Conservation (phyloP, 2,329 filamentous ascomycete genomes). For the Trichoderma koningii region DNA sequence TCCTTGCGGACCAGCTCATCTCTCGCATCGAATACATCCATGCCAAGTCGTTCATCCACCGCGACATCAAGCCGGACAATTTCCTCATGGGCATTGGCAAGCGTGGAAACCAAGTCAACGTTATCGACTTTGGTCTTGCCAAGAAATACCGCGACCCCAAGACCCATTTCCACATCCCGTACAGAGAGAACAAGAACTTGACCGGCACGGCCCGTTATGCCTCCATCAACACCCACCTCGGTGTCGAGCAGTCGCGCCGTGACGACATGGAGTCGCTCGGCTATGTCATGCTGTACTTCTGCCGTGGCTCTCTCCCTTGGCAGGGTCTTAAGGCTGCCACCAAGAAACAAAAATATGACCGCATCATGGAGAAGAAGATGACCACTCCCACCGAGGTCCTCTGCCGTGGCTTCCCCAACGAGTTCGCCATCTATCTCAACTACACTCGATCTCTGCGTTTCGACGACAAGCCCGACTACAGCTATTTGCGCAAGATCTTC, state of each 20-base stretch:
- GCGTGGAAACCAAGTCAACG: slow-evolving; percentile 98
- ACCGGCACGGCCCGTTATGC: slow-evolving; percentile 98
- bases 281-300: slow-evolving; percentile 99
- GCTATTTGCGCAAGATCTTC: slow-evolving; percentile 99
- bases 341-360: slow-evolving; percentile 99
- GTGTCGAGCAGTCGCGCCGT: slow-evolving; percentile 97
- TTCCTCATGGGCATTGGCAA: slow-evolving; percentile 99
- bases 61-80: slow-evolving; percentile 99
- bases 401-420: slow-evolving; percentile 98
- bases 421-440: slow-evolving; percentile 99
- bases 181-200: slow-evolving; percentile 99
- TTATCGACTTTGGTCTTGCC: slow-evolving; percentile 97
- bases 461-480: slow-evolving; percentile 99
- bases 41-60: slow-evolving; percentile 98
- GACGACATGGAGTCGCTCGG: slow-evolving; percentile 99
- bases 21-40: slow-evolving; percentile 99
- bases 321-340: slow-evolving; percentile 97
- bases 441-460: slow-evolving; percentile 98
- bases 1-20: slow-evolving; percentile 96
- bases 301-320: slow-evolving; percentile 97
- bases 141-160: slow-evolving; percentile 99
- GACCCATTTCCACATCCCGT: slow-evolving; percentile 99
- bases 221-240: slow-evolving; percentile 97
- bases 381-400: slow-evolving; percentile 97
- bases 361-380: slow-evolving; percentile 99